These are phyloP conservation scores for Auricularia auricula-judae DNA, from an alignment of 768 basidiomycete genomes.

Conservation along the genomic window DNA sequence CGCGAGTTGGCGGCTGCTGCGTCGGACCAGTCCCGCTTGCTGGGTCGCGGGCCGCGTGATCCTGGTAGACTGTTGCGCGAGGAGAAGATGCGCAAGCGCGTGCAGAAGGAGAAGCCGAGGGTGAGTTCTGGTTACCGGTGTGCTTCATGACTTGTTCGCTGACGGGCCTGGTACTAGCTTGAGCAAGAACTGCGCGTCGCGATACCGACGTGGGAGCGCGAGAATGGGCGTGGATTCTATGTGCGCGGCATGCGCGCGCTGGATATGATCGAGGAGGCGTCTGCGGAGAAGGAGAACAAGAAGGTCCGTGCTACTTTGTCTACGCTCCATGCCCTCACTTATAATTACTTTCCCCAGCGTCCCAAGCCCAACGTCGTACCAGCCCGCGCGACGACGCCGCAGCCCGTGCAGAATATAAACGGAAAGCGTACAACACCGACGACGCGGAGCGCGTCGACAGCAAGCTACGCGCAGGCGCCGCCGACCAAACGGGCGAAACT, in stretches of 20 bases:
- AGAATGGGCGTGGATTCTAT: conserved; percentile 61
- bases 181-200: conserved; percentile 74
- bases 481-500: conserved; percentile 30
- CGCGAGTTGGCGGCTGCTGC: conserved; percentile 76
- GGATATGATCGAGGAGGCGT: conserved; percentile 61
- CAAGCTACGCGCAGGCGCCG: conserved; percentile 34
- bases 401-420: conserved; percentile 20
- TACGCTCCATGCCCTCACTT: neutral
- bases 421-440: conserved; percentile 53
- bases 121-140: conserved; percentile 32
- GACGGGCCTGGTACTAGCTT: conserved; percentile 39
- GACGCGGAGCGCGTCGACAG: conserved; percentile 29
- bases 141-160: neutral
- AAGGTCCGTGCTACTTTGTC: conserved; percentile 18
- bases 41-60: conserved; percentile 72
- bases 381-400: conserved; percentile 48
- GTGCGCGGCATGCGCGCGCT: conserved; percentile 78
- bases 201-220: conserved; percentile 81
- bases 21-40: conserved; percentile 68
- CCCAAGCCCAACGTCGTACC: conserved; percentile 46
- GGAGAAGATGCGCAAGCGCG: conserved; percentile 95
- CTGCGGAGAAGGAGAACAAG: conserved; percentile 75
- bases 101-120: conserved; percentile 84
- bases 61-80: conserved; percentile 81
- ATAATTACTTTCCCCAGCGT: neutral